phyloP scores from a whole-genome alignment of 805 yeast genomes.

The Teunomyces lycoperdinae region DNA sequence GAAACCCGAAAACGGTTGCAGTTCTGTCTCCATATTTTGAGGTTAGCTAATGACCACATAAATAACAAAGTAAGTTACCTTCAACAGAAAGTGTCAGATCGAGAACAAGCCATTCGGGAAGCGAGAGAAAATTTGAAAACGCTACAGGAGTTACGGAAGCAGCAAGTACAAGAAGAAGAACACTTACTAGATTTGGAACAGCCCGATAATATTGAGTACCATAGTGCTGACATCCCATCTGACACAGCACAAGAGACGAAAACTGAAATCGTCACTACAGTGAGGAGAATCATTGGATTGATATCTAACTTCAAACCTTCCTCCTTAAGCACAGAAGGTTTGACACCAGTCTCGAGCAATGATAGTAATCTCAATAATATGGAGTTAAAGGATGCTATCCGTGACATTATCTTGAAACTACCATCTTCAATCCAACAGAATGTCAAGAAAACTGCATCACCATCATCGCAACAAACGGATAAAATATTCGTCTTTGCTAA shows the following conservation, averaged over 20 bases:
- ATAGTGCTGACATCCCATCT: conserved; percentile 26
- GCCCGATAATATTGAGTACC: conserved; percentile 2
- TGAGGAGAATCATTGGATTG: conserved; percentile 80
- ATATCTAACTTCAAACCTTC: conserved; percentile 71
- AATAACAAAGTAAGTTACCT: conserved; percentile 63
- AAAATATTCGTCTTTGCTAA: conserved; percentile 78
- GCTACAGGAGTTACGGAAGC: conserved; percentile 6
- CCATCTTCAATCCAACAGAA: conserved; percentile 68
- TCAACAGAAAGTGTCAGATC: conserved; percentile 47
- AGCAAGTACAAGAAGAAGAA: conserved; percentile 14
- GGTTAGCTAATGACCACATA: conserved; percentile 76
- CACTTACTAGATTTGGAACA: conserved; percentile 4
- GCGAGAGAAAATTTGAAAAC: conserved; percentile 11
- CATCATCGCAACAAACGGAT: conserved; percentile 35
- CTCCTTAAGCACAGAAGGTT: conserved; percentile 21
- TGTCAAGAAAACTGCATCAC: conserved; percentile 1
- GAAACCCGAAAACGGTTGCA: conserved; percentile 76
- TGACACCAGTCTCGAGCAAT: conserved; percentile 9
- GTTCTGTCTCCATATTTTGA: conserved; percentile 74
- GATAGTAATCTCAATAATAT: conserved; percentile 3
- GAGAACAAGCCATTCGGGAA: conserved; percentile 37
- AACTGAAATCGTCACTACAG: conserved; percentile 82
- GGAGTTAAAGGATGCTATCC: conserved; percentile 61
- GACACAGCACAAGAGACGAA: conserved; percentile 48
- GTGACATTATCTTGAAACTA: conserved; percentile 70